These are phyloP conservation scores for Santalum album DNA, from an alignment of 164 flowering plant species.

Conservation along the genomic window DNA sequence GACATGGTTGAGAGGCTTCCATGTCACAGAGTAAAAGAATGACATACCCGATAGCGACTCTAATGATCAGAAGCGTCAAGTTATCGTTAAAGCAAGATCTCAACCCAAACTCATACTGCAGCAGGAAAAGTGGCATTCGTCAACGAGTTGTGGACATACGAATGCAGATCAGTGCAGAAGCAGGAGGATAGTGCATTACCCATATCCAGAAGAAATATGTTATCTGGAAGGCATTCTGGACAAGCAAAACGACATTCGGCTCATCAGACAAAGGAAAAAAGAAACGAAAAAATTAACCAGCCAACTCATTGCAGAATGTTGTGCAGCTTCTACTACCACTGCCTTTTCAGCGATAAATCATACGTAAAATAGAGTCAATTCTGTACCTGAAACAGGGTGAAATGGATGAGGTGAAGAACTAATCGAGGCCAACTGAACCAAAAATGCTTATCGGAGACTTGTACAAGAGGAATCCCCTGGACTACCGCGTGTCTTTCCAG, in stretches of 20 bases:
- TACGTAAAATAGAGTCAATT: not conserved
- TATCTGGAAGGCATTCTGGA: conserved; percentile 94
- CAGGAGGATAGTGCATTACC: conserved; percentile 37
- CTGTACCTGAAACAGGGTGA: conserved; percentile 71
- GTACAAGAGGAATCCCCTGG: conserved; percentile 92
- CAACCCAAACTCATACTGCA: conserved; percentile 62
- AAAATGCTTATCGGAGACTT: conserved; percentile 75
- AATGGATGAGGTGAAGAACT: conserved; percentile 73
- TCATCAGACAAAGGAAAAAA: not conserved
- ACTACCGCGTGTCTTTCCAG: conserved; percentile 85
- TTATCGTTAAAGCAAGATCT: conserved; percentile 45
- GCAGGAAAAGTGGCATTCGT: not conserved
- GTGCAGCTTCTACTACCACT: no score
- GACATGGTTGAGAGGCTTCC: not conserved
- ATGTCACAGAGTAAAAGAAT: no score
- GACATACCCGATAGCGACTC: conserved; percentile 73
- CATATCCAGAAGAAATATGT: conserved; percentile 91
- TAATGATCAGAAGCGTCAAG: conserved; percentile 25
- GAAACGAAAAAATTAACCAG: no score
- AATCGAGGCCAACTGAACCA: conserved; percentile 77
- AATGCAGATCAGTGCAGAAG: not conserved
- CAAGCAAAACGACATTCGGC: conserved; percentile 3
- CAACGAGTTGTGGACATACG: not conserved
- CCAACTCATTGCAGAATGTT: no score
- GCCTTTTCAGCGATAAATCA: no score